phyloP scores from a whole-genome alignment of 1,284 basidiomycete species.

The Anthracocystis setariae region DNA sequence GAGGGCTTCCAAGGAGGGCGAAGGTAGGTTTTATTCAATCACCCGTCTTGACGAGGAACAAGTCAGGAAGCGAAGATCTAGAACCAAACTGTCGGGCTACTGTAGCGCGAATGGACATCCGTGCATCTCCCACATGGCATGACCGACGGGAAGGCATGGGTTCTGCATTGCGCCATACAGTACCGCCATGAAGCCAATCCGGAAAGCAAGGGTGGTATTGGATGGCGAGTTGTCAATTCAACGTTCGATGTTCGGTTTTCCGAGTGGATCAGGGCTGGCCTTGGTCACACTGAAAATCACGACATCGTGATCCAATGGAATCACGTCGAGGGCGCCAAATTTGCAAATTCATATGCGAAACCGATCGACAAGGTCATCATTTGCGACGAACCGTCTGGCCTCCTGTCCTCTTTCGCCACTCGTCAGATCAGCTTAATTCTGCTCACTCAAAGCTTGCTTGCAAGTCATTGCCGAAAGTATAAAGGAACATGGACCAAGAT shows the following conservation, averaged over 20 bases:
- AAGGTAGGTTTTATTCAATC: constrained; percentile 14
- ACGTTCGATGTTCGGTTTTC: not conserved
- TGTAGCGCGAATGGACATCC: not conserved
- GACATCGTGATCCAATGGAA: constrained; percentile 37
- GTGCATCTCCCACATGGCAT: constrained; percentile 11
- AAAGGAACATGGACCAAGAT: too few relatives aligned
- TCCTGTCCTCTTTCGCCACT: too few relatives aligned
- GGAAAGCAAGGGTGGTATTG: not conserved
- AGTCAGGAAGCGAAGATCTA: not conserved
- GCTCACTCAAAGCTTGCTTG: too few relatives aligned
- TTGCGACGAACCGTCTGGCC: too few relatives aligned
- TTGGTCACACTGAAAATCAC: constrained; percentile 11
- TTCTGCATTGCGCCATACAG: constrained; percentile 29
- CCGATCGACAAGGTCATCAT: not conserved
- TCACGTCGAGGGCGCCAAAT: not conserved
- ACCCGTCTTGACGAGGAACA: not conserved
- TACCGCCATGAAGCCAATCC: constrained; percentile 10
- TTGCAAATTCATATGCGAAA: not conserved
- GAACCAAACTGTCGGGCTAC: not conserved
- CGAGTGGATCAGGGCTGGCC: not conserved
- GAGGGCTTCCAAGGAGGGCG: too few relatives aligned
- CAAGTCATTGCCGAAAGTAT: too few relatives aligned
- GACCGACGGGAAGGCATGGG: not conserved
- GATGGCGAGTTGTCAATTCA: constrained; percentile 1
- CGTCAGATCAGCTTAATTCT: too few relatives aligned